These are phyloP conservation scores for Fusarium sp. DNA, from an alignment of 2,329 filamentous ascomycete species.

Conservation along the genomic window DNA sequence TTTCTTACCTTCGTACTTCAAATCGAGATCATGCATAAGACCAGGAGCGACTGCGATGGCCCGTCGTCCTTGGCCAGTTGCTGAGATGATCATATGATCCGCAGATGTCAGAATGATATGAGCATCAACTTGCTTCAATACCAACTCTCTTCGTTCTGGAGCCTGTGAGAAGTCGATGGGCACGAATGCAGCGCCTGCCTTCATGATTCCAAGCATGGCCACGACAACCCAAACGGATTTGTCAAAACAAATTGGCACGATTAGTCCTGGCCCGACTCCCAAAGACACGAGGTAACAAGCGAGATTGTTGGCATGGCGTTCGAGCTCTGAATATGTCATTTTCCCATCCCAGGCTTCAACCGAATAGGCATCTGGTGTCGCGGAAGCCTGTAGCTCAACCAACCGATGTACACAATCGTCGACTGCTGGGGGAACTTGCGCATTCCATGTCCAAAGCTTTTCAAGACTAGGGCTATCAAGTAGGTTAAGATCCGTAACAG, in stretches of 20 bases:
- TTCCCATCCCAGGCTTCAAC: constrained; percentile 48
- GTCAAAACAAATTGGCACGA: constrained; percentile 43
- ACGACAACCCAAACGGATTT: constrained; percentile 46
- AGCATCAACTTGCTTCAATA: constrained; percentile 12
- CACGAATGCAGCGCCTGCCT: constrained; percentile 45
- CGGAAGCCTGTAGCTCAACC: constrained; percentile 41
- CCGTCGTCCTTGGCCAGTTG: neutral
- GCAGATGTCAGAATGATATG: constrained; percentile 1
- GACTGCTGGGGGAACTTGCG: neutral
- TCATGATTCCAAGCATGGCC: constrained; percentile 45
- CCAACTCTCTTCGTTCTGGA: constrained; percentile 16
- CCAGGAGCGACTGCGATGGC: neutral
- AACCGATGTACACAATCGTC: constrained; percentile 51
- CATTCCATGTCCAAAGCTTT: constrained; percentile 1
- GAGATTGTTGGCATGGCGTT: constrained; percentile 54
- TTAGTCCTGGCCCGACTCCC: constrained; percentile 47
- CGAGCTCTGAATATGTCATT: constrained; percentile 58
- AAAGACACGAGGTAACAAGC: constrained; percentile 51
- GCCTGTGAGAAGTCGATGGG: constrained; percentile 36
- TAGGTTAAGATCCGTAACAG: neutral
- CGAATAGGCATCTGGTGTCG: constrained; percentile 38
- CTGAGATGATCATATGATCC: neutral
- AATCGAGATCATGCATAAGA: constrained; percentile 1
- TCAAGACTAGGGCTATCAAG: neutral
- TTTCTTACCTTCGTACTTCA: neutral